Conservation (phyloP, 805 yeast genomes). For the Suhomyces sp. region DNA sequence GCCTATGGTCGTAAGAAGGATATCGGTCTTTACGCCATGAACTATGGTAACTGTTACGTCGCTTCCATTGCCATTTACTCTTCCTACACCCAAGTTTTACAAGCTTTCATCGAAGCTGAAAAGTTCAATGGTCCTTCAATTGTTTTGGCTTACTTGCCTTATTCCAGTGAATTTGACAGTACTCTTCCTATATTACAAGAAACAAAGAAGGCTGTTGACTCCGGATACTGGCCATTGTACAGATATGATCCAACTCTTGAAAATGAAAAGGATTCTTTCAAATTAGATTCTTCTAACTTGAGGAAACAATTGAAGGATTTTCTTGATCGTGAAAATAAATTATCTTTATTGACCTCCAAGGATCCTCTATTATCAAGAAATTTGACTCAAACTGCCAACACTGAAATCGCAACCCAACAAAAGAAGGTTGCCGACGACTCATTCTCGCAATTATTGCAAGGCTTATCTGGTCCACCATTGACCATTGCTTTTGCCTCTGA, state of each 20-base stretch:
- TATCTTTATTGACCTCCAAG: conserved; percentile 69
- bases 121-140: conserved; percentile 87
- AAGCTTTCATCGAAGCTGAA: conserved; percentile 88
- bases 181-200: conserved; percentile 77
- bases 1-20: conserved; percentile 75
- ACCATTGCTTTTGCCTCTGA: conserved; percentile 87
- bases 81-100: conserved; percentile 88
- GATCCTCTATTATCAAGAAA: conserved; percentile 78
- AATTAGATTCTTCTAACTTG: conserved; percentile 80
- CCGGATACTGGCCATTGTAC: conserved; percentile 97
- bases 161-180: conserved; percentile 58
- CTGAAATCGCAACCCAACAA: conserved; percentile 59
- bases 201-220: conserved; percentile 85
- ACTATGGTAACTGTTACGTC: conserved; percentile 83
- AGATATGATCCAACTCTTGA: conserved; percentile 70
- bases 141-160: conserved; percentile 87
- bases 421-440: conserved; percentile 72
- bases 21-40: conserved; percentile 92
- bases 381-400: conserved; percentile 59
- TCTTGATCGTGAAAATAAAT: conserved; percentile 85
- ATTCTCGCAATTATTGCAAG: conserved; percentile 72
- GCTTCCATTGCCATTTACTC: conserved; percentile 94
- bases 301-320: conserved; percentile 74
- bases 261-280: conserved; percentile 58
- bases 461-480: conserved; percentile 88